Base-by-base conservation (phyloP, 768 basidiomycete species). In the Cystobasidium ongulense region DNA sequence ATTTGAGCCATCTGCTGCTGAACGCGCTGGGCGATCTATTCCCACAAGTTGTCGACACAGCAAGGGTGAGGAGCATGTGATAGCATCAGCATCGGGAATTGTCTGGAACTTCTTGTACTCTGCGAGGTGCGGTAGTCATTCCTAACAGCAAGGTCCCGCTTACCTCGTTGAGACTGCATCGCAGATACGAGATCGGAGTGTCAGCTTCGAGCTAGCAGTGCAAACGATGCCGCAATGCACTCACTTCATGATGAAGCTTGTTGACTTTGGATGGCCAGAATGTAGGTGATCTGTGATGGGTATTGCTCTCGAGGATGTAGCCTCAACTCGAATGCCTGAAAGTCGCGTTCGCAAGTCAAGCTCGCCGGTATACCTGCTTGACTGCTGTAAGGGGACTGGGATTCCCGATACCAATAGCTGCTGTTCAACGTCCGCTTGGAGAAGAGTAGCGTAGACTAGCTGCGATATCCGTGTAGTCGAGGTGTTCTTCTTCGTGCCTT, bases 1-100 rank as follows among this genome's bases (percentile, higher is more conserved):
- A 35, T 46, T 50, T 70, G 74, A 15, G 70, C 67, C 31, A 74
- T 53, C 63, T 74, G 63, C 66, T 43, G 39, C 57, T 75, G 74
- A 21, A 75, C 25, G 21, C 57, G 50, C n/a, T 25, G 31, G 29
- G 74, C 57, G 39, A 75, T 27, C 41, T 75, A 35, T 54, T 71
- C 25, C 15, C n/a, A n/a, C 13, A n/a, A 13, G 13, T 13, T 46
- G 43, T 46, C n/a, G 13, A n/a, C 43, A 46, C 43, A n/a, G 43
- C n/a, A 46, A 13, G 43, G 43, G 13, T n/a, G 43, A 46, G 13
- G 43, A n/a, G 43, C 43, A n/a, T n/a, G n/a, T n/a, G n/a, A n/a
- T n/a, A n/a, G n/a, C n/a, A n/a, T n/a, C n/a, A n/a, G n/a, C n/a
- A n/a, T n/a, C n/a, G n/a, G n/a, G n/a, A n/a, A n/a, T n/a, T n/a